phyloP scores from a whole-genome alignment of 495 filamentous ascomycete species.

The Cercophora newfieldiana region DNA sequence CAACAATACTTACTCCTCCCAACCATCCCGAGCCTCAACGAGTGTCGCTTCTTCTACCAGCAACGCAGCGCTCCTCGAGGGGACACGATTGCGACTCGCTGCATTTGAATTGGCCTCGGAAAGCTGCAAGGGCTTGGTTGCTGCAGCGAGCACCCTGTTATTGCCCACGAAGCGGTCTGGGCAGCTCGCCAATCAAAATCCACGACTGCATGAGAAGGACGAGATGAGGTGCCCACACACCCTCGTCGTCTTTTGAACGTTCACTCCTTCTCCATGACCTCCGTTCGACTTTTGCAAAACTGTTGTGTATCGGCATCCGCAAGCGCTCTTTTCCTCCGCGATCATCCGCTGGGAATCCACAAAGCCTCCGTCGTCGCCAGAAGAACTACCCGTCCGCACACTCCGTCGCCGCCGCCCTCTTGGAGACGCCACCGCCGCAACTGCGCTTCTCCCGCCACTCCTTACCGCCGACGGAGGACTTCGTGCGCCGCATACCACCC shows the following conservation, averaged over 20 bases:
- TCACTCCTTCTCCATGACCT: slow-evolving; percentile 36
- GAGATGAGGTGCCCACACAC: slow-evolving; percentile 41
- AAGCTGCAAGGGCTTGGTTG: slow-evolving; percentile 7
- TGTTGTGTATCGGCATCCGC: slow-evolving; percentile 38
- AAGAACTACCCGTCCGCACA: slow-evolving; percentile 29
- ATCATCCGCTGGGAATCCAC: slow-evolving; percentile 33
- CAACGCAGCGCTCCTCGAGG: not conserved
- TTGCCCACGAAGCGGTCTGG: slow-evolving; percentile 23
- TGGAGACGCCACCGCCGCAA: slow-evolving; percentile 27
- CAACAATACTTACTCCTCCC: not conserved
- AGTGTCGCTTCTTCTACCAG: not conserved
- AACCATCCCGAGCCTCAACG: not conserved
- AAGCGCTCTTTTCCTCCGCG: slow-evolving; percentile 39
- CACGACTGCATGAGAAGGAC: slow-evolving; percentile 28
- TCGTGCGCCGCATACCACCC: slow-evolving; percentile 25
- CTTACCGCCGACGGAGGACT: slow-evolving; percentile 30
- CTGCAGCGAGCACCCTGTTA: slow-evolving; percentile 9
- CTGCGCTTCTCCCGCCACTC: slow-evolving; percentile 24
- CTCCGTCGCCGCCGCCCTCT: slow-evolving; percentile 3
- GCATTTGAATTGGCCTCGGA: not conserved
- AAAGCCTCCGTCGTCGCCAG: slow-evolving; percentile 39
- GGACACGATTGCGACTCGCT: not conserved
- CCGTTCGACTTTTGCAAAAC: slow-evolving; percentile 31
- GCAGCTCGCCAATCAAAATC: slow-evolving; percentile 31
- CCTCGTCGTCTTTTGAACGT: slow-evolving; percentile 25